Conservation (phyloP, 1,139 yeast genomes). For the Taphrina populina region DNA sequence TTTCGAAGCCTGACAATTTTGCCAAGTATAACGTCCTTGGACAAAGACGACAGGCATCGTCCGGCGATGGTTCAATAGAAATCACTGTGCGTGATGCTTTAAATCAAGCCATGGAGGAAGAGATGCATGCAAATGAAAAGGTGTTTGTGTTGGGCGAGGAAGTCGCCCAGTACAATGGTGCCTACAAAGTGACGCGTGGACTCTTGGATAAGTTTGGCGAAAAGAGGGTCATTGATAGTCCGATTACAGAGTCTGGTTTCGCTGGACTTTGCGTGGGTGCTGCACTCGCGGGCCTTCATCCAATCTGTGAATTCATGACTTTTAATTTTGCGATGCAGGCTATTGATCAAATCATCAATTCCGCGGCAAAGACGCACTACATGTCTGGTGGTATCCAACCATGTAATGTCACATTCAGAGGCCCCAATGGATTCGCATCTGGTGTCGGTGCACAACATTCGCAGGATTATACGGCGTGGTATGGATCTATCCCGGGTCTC, state of each 20-base stretch:
- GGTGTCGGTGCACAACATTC: constrained; percentile 99
- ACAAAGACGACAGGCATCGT: constrained; percentile 23
- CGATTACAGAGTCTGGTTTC: constrained; percentile 99
- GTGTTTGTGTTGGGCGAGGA: constrained; percentile 98
- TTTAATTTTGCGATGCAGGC: constrained; percentile 99
- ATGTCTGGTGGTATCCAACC: constrained; percentile 99
- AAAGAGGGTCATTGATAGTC: constrained; percentile 93
- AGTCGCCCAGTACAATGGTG: constrained; percentile 98
- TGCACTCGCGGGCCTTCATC: constrained; percentile 93
- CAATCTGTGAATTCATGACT: constrained; percentile 97
- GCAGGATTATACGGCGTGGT: constrained; percentile 97
- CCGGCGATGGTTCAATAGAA: constrained; percentile 42
- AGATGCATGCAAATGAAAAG: constrained; percentile 90
- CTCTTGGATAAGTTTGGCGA: constrained; percentile 95
- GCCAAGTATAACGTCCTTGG: constrained; percentile 22
- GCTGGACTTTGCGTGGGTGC: constrained; percentile 98
- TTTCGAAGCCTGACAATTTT: constrained; percentile 8
- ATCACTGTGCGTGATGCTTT: constrained; percentile 97
- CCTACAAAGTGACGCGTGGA: constrained; percentile 95
- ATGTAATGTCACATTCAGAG: constrained; percentile 95
- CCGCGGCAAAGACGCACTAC: constrained; percentile 97
- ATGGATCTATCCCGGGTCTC: constrained; percentile 96
- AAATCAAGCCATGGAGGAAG: constrained; percentile 94
- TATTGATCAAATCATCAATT: constrained; percentile 94
- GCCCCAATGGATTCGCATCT: constrained; percentile 99